Percentiles rank a stretch among this genome's conserved stretches.
phyloP scores from a whole-genome alignment of 768 basidiomycete genomes.

The Mycena metata region DNA sequence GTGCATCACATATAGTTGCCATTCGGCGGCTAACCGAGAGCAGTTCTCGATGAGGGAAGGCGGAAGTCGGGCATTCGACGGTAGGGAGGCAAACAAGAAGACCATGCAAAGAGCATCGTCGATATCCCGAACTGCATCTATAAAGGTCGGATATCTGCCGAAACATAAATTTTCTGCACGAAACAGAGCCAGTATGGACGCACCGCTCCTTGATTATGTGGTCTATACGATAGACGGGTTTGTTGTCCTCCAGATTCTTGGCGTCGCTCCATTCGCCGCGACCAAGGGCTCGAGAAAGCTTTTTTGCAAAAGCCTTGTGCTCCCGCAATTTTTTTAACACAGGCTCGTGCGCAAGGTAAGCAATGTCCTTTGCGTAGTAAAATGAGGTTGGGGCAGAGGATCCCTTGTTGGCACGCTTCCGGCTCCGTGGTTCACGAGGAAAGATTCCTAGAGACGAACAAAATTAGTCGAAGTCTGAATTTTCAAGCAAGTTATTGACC shows the following conservation, averaged over 20 bases:
- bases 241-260: conserved; percentile 93
- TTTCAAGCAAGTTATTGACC: conserved; percentile 58
- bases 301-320: conserved; percentile 99
- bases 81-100: conserved; percentile 92
- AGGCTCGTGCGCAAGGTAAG: conserved; percentile 97
- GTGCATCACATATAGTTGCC: conserved; percentile 97
- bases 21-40: conserved; percentile 90
- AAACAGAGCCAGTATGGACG: conserved; percentile 39
- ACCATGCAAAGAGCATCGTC: conserved; percentile 98
- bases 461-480: conserved; percentile 32
- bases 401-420: conserved; percentile 96
- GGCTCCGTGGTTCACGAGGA: conserved; percentile 93
- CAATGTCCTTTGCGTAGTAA: conserved; percentile 98
- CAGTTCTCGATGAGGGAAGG: conserved; percentile 92
- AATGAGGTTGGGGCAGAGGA: conserved; percentile 97
- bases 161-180: conserved; percentile 3
- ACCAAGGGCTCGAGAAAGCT: conserved; percentile 92
- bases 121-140: conserved; percentile 95
- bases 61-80: conserved; percentile 86
- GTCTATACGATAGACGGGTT: conserved; percentile 91
- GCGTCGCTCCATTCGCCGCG: conserved; percentile 96
- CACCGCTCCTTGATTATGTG: conserved; percentile 98
- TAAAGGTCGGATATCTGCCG: conserved; percentile 93
- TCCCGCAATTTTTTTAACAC: conserved; percentile 93
- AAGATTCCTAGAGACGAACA: conserved; percentile 80